Evolutionary conservation across 1,284 basidiomycete genomes (phyloP).

Genomic region (Pterula multifida): DNA sequence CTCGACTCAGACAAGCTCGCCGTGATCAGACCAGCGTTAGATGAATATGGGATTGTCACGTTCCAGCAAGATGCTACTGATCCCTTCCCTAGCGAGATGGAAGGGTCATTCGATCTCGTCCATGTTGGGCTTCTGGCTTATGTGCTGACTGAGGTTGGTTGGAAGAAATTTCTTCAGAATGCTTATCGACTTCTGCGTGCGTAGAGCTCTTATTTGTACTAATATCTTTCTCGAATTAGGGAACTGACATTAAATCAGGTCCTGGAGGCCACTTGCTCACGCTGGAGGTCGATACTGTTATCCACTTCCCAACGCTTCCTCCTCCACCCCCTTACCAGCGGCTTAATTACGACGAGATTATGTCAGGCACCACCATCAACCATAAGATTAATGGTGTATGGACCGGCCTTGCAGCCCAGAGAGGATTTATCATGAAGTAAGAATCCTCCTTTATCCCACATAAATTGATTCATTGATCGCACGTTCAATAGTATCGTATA

Average conservation of each 20-base stretch:
- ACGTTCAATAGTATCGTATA: not conserved
- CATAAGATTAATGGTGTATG: not conserved
- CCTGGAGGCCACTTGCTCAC: not conserved
- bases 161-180: not conserved
- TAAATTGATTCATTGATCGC: not conserved
- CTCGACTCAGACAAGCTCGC: not conserved
- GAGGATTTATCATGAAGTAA: not conserved
- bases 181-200: not conserved
- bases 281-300: not conserved
- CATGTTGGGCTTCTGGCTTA: not conserved
- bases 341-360: not conserved
- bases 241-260: too few species aligned
- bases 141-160: not conserved
- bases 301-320: not conserved
- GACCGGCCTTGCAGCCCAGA: not conserved
- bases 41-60: not conserved
- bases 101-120: not conserved
- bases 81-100: not conserved
- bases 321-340: not conserved
- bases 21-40: not conserved
- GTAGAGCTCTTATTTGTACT: not conserved
- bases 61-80: not conserved
- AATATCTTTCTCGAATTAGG: not conserved
- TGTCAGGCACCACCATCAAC: not conserved
- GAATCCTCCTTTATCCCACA: not conserved